phyloP scores from a whole-genome alignment of 441 rosid genomes.

The Manihot esculenta region DNA sequence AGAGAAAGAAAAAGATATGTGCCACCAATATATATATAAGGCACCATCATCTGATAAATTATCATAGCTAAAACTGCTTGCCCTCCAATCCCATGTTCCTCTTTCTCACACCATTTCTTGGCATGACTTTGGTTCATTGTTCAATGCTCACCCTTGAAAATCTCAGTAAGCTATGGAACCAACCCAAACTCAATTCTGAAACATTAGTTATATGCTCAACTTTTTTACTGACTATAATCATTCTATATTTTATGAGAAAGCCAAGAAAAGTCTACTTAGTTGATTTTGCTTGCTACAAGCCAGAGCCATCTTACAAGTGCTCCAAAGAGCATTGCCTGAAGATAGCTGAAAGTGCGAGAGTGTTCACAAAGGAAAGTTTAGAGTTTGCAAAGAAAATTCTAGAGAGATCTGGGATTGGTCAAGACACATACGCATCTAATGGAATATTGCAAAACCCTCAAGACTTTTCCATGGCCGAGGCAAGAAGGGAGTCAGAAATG shows the following conservation, averaged over 20 bases:
- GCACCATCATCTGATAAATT: too few species aligned
- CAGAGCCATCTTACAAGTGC: constrained; percentile 27
- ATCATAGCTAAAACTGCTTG: too few species aligned
- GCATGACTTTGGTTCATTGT: too few species aligned
- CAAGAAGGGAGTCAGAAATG: too few species aligned
- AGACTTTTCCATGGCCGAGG: constrained; percentile 28
- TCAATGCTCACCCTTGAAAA: too few species aligned
- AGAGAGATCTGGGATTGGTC: constrained; percentile 49
- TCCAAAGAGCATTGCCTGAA: constrained; percentile 38
- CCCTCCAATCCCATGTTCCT: too few species aligned
- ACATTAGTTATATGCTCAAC: background rate
- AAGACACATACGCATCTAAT: constrained; percentile 38
- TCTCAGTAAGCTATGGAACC: too few species aligned
- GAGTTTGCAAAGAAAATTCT: constrained; percentile 42
- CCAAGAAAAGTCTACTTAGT: constrained; percentile 47
- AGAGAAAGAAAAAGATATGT: too few species aligned
- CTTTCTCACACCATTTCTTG: too few species aligned
- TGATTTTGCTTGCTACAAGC: constrained; percentile 54
- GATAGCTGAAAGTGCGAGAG: constrained; percentile 10
- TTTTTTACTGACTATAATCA: too few species aligned
- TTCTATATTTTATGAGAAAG: constrained; percentile 34
- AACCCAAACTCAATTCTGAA: too few species aligned
- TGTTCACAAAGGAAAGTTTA: constrained; percentile 42
- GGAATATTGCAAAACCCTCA: constrained; percentile 33
- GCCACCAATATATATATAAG: too few species aligned